Percentiles rank a stretch among this genome's conserved stretches.
These are phyloP conservation scores for Boletellus ananas DNA, from an alignment of 768 basidiomycete species.

Conservation along the genomic window DNA sequence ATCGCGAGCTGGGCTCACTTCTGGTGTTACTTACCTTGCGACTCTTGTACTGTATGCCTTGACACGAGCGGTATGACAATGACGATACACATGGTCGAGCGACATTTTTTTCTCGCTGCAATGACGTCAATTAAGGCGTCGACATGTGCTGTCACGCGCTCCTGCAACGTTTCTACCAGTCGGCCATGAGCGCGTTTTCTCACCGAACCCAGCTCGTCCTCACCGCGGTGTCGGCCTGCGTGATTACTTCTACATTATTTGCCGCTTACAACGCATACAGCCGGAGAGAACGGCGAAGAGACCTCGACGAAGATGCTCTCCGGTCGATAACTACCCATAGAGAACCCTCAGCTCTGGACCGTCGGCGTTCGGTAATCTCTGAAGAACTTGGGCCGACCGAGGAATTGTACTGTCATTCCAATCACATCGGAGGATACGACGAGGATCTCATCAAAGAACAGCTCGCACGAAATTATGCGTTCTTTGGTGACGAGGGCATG, in stretches of 20 bases:
- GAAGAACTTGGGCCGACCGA: conserved; percentile 8
- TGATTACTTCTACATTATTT: conserved; percentile 57
- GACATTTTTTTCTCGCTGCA: too few species aligned
- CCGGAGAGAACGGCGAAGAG: conserved; percentile 45
- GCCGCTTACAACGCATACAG: conserved; percentile 52
- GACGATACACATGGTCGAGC: not conserved
- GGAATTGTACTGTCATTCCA: conserved; percentile 17
- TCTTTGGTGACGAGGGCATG: conserved; percentile 92
- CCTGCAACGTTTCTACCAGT: not conserved
- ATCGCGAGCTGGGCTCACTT: conserved; percentile 10
- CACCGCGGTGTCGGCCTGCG: conserved; percentile 61
- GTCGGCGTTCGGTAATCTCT: not conserved
- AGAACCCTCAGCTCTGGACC: not conserved
- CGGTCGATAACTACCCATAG: conserved; percentile 41
- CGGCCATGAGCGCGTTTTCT: conserved; percentile 29
- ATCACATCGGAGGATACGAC: conserved; percentile 43
- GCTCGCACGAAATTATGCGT: conserved; percentile 89
- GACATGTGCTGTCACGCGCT: too few species aligned
- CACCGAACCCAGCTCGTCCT: conserved; percentile 64
- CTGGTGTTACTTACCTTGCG: conserved; percentile 1
- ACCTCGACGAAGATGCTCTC: conserved; percentile 55
- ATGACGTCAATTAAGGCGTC: too few species aligned
- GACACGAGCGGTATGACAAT: not conserved
- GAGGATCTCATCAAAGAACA: conserved; percentile 87
- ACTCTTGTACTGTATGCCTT: not conserved